Evolutionary conservation across 2,329 filamentous ascomycete genomes (phyloP), one percentile per base, ranked within the genome.

Genomic region (Zalaria obscura): DNA sequence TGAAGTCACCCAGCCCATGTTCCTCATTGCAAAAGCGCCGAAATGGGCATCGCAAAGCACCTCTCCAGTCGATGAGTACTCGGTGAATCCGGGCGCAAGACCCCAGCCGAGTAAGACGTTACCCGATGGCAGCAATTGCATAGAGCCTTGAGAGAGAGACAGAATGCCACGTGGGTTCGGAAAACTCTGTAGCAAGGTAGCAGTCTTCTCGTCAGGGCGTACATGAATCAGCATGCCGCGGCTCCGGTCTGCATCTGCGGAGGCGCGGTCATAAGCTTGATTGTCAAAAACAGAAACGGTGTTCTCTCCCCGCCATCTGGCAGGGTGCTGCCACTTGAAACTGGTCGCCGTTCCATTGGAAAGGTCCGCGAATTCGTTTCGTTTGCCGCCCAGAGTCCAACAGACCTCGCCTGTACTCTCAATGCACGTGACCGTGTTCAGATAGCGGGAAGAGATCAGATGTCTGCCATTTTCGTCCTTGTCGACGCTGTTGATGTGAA

Each of bases 51-150:
- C 67, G 55, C 72, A 75, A 7, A 76, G 55, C 4, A 68, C 52
- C 3, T 61, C 54, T 5, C 72, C 72, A 25, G 66, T 61, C 2
- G 56, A 46, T 1, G 58, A 58, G 47, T 66, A 50, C 40, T 66
- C 63, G 1, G 63, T 62, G 8, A 56, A 59, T 5, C 60, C 54
- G 1, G 54, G 52, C 11, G 55, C 50, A 32, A 60, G 50, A 3
- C 74, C 73, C 67, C 71, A 78, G 42, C 71, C 70, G 11, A 77
- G 64, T 7, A 78, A 52, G 2, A 68, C 65, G 42, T 74, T 70
- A 26, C 66, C 67, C 1, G 36, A 36, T n/a, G 64, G 65, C 0
- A 77, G 59, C 1, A 72, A 50, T 46, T 78, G 73, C 27, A 70
- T 66, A 35, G 63, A 67, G 2, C 68, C 68, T 48, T 72, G 67